phyloP scores from a whole-genome alignment of 352 stramenopile genomes.

The Pythium vanterpoolii region DNA sequence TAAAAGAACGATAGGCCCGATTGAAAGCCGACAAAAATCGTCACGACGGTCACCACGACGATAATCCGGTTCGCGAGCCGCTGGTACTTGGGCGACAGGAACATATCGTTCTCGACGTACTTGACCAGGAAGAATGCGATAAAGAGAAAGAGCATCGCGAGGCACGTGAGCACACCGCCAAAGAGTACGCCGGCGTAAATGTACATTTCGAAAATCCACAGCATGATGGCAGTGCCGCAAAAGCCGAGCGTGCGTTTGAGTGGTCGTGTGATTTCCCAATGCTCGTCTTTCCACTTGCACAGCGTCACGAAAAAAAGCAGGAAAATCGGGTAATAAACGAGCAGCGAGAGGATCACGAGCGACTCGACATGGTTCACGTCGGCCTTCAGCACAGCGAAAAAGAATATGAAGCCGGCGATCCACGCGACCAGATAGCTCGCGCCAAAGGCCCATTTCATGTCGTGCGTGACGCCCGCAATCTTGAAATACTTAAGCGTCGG shows the following conservation, averaged over 20 bases:
- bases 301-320: conserved; percentile 69
- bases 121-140: conserved; percentile 76
- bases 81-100: conserved; percentile 65
- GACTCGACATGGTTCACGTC: conserved; percentile 73
- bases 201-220: conserved; percentile 83
- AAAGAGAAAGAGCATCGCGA: conserved; percentile 64
- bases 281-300: conserved; percentile 73
- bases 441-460: conserved; percentile 52
- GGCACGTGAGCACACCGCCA: conserved; percentile 54
- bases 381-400: conserved; percentile 51
- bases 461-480: conserved; percentile 46
- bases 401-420: conserved; percentile 69
- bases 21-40: conserved; percentile 42
- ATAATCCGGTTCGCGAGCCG: conserved; percentile 44
- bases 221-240: conserved; percentile 30
- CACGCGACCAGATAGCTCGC: conserved; percentile 62
- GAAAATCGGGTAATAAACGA: conserved; percentile 82
- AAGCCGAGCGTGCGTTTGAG: conserved; percentile 38
- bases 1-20: conserved; percentile 75
- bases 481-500: conserved; percentile 81
- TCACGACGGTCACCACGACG: conserved; percentile 27
- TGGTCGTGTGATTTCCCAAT: conserved; percentile 53
- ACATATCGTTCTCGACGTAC: conserved; percentile 84
- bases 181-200: conserved; percentile 54
- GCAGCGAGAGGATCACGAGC: conserved; percentile 64